Evolutionary conservation across 345 rosid species (phyloP), one percentile per base, ranked within the genome.

Genomic region (Citrus hindsii): DNA sequence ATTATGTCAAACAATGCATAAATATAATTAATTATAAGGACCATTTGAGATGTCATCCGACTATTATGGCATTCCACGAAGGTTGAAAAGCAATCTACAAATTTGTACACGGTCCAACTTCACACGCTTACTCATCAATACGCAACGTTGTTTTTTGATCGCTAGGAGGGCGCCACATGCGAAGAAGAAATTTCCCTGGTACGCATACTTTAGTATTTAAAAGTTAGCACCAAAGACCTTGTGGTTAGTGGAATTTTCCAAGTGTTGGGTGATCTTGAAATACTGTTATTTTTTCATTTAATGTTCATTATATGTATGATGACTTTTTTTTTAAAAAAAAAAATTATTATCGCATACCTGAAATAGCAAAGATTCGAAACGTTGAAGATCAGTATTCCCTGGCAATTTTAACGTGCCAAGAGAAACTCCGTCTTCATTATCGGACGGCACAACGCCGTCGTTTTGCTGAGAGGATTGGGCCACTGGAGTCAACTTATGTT

Each of bases 371-470:
- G 91, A 91, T 89, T 92, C 95, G 88, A 90, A 78, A 78, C 94
- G 87, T 12, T 56, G 73, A 32, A 93, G 9, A 83, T 95, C 98
- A 19, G 89, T 90, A 55, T 91, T 77, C 3, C 67, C 9, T 2
- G 98, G 97, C 87, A 95, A 87, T 75, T 93, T 91, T 92, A 91
- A 82, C 75, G 98, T 93, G 5, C 98, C 98, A 6, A 93, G 87
- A 74, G 93, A 92, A 55, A 95, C 92, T 6, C 96, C 98, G 14
- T 87, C 92, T 74, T 89, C 86, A 61, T 83, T 88, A 33, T 79
- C 87, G 21, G 88, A 83, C 30, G 90, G 66, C 56, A 73, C 80
- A 42, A 68, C 71, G 82, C 81, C 81, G 46, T 79, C 73, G 75
- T 65, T 80, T 62, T 9, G 88, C 40, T 80, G 67, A 32, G 89